A percentile compares a stretch with the other conserved stretches of the same genome.
Evolutionary conservation across 805 yeast species (phyloP).

Genomic region (Saccharomycopsis babjevae): DNA sequence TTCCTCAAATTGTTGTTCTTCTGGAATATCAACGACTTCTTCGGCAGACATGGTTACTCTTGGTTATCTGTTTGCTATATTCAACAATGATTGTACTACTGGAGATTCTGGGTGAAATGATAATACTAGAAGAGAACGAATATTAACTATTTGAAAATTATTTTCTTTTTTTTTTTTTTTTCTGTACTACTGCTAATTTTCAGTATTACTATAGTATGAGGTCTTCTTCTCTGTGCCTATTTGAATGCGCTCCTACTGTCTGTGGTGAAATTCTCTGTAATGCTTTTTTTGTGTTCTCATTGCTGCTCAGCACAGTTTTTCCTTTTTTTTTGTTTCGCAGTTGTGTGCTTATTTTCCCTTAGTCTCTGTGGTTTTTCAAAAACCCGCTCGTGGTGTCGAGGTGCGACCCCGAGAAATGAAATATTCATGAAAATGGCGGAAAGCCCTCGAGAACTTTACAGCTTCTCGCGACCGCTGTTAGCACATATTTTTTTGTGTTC

Average conservation of each 20-base stretch:
- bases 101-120: background rate
- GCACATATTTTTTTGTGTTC: too few species aligned
- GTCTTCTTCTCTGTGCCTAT: background rate
- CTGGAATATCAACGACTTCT: slow-evolving; percentile 44
- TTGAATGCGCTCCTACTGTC: background rate
- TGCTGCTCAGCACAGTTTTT: too few species aligned
- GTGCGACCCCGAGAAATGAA: too few species aligned
- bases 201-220: background rate
- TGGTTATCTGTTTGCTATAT: background rate
- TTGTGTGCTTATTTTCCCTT: too few species aligned
- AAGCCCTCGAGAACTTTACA: too few species aligned
- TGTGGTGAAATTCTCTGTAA: too few species aligned
- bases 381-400: too few species aligned
- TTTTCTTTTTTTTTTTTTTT: background rate
- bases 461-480: too few species aligned
- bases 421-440: too few species aligned
- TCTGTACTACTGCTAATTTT: background rate
- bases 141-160: background rate
- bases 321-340: too few species aligned
- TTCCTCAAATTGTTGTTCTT: slow-evolving; percentile 35
- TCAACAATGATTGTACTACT: background rate
- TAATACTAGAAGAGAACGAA: background rate
- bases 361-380: too few species aligned
- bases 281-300: too few species aligned
- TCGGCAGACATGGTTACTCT: slow-evolving; percentile 67